Evolutionary conservation across 495 filamentous ascomycete genomes (phyloP).

Genomic region (Penicillium coffeae): DNA sequence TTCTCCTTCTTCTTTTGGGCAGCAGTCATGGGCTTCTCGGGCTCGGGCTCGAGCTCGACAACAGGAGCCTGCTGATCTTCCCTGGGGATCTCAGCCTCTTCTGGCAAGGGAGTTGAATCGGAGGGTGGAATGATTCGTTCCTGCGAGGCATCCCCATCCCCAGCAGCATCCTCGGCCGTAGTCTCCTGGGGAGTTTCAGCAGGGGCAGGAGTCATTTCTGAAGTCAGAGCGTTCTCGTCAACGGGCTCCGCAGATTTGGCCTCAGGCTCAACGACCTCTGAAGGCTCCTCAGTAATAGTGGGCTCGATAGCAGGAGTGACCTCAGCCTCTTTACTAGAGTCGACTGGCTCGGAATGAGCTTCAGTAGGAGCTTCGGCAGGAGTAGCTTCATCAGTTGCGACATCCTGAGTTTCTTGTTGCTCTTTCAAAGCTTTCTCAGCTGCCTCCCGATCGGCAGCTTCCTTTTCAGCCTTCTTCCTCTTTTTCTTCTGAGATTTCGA

Average conservation of each 20-base stretch:
- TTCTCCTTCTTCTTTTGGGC: conserved; percentile 10
- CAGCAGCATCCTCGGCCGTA: conserved; percentile 1
- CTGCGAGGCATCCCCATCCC: conserved; percentile 14
- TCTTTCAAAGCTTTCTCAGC: background rate
- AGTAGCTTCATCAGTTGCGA: background rate
- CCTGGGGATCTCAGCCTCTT: background rate
- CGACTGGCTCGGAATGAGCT: background rate
- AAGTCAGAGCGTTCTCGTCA: background rate
- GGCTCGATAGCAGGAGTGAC: background rate
- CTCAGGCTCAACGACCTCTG: conserved; percentile 3
- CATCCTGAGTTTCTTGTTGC: background rate
- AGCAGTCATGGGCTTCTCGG: conserved; percentile 14
- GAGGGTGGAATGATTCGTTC: background rate
- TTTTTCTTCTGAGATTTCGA: conserved; percentile 37
- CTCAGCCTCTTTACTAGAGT: conserved; percentile 2
- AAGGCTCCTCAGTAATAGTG: background rate
- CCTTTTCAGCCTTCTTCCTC: conserved; percentile 21
- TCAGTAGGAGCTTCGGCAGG: background rate
- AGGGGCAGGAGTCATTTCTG: background rate
- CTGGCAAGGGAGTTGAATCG: background rate
- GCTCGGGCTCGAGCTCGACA: conserved; percentile 1
- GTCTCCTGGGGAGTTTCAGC: conserved; percentile 2
- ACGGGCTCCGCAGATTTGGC: background rate
- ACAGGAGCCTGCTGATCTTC: background rate
- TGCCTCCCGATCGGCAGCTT: background rate